Conservation (phyloP, 805 yeast genomes). For the Diddensiella santjacobensis region DNA sequence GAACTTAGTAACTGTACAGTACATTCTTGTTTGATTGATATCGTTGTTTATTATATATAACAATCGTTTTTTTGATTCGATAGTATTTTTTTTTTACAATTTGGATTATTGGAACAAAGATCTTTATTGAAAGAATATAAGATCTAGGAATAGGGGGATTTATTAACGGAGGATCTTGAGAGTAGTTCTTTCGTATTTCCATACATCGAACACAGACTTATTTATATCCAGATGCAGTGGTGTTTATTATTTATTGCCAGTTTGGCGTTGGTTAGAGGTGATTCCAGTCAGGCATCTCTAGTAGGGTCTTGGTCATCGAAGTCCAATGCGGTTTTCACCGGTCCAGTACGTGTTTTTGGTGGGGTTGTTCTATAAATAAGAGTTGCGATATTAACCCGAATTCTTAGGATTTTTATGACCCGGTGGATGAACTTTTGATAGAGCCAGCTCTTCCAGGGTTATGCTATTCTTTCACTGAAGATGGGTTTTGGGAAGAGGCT, state of each 20-base stretch:
- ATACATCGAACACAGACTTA: too few species aligned
- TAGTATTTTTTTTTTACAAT: too few species aligned
- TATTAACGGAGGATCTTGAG: too few species aligned
- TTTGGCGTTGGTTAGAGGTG: background rate
- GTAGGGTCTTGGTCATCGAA: slow-evolving; percentile 96
- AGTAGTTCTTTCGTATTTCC: too few species aligned
- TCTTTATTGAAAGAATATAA: too few species aligned
- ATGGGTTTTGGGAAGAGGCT: slow-evolving; percentile 90
- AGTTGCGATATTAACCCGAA: background rate
- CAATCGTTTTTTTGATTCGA: too few species aligned
- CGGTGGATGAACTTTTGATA: slow-evolving; percentile 86
- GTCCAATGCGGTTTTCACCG: slow-evolving; percentile 91
- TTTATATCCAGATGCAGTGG: slow-evolving; percentile 1
- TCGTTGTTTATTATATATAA: too few species aligned
- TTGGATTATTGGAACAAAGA: too few species aligned
- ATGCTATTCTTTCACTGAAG: slow-evolving; percentile 86
- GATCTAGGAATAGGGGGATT: too few species aligned
- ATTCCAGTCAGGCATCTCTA: slow-evolving; percentile 29
- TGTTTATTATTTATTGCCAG: background rate
- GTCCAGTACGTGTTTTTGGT: slow-evolving; percentile 54
- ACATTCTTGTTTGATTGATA: too few species aligned
- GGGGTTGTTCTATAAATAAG: slow-evolving; percentile 6
- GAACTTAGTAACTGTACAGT: too few species aligned
- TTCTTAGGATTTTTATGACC: slow-evolving; percentile 68
- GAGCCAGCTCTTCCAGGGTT: slow-evolving; percentile 97